Percentiles rank a stretch among this genome's conserved stretches.
Evolutionary conservation across 2,329 filamentous ascomycete species (phyloP).

Genomic region (Fusarium nematophilum): DNA sequence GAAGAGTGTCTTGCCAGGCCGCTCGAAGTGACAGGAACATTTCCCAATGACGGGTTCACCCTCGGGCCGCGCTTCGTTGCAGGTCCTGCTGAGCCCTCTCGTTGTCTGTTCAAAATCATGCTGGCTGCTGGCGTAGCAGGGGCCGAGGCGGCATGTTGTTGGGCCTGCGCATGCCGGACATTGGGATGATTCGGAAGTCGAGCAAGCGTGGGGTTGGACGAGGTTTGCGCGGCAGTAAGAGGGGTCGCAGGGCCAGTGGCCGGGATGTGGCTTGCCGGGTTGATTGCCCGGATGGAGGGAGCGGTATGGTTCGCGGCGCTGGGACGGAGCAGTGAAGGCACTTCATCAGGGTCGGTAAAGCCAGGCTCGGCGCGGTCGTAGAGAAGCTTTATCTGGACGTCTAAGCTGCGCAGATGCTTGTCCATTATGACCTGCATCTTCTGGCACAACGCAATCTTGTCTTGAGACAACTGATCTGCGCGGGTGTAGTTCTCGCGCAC

Average conservation of each 20-base stretch:
- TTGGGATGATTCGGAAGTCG: constrained; percentile 58
- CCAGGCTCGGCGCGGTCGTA: constrained; percentile 71
- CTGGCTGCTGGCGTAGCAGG: constrained; percentile 70
- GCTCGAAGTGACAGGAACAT: constrained; percentile 64
- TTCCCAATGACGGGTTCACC: constrained; percentile 59
- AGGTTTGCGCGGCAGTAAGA: constrained; percentile 42
- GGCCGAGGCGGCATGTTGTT: constrained; percentile 65
- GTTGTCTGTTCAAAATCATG: constrained; percentile 68
- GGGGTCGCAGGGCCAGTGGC: constrained; percentile 43
- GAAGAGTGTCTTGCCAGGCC: constrained; percentile 72
- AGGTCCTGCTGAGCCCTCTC: constrained; percentile 70
- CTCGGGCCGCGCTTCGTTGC: constrained; percentile 65
- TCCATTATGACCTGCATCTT: constrained; percentile 71
- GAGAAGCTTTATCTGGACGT: constrained; percentile 70
- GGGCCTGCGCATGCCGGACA: constrained; percentile 61
- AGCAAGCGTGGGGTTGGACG: constrained; percentile 55
- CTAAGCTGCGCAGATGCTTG: constrained; percentile 72
- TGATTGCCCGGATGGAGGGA: constrained; percentile 56
- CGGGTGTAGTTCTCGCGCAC: constrained; percentile 76
- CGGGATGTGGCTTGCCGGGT: constrained; percentile 53
- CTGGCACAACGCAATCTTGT: constrained; percentile 77
- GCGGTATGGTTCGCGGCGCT: constrained; percentile 64
- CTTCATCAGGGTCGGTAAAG: constrained; percentile 70
- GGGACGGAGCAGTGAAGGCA: constrained; percentile 71
- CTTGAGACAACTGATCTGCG: constrained; percentile 77